A percentile compares a stretch with the other conserved stretches of the same genome.
These are phyloP conservation scores for Trichosporon faecale DNA, from an alignment of 1,284 basidiomycete species.

Conservation along the genomic window DNA sequence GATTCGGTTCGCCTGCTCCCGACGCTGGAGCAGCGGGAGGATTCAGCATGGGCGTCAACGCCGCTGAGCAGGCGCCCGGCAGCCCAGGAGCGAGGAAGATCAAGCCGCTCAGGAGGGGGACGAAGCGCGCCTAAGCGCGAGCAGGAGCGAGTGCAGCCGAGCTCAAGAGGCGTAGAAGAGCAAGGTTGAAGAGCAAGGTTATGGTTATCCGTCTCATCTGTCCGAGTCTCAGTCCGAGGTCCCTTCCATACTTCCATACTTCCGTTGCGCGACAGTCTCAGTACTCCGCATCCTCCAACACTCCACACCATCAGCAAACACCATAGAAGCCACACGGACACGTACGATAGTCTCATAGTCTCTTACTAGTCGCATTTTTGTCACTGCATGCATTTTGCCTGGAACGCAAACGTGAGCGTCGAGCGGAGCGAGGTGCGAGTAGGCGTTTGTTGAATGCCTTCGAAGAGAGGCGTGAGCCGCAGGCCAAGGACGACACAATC, in stretches of 20 bases:
- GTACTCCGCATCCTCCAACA: not conserved
- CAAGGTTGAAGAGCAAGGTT: not conserved
- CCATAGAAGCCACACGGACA: not conserved
- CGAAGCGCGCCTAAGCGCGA: slow-evolving; percentile 1
- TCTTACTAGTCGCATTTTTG: slow-evolving; percentile 1
- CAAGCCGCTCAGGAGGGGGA: slow-evolving; percentile 33
- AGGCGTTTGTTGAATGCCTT: too few relatives aligned
- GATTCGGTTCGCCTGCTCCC: slow-evolving; percentile 2
- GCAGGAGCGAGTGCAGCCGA: not conserved
- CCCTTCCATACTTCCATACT: not conserved
- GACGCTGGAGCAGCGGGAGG: slow-evolving; percentile 6
- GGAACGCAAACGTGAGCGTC: not conserved
- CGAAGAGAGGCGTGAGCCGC: too few relatives aligned
- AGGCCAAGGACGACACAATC: too few relatives aligned
- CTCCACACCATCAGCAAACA: not conserved
- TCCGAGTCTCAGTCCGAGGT: not conserved
- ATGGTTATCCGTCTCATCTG: not conserved
- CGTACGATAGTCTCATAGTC: slow-evolving; percentile 1
- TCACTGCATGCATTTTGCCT: slow-evolving; percentile 9
- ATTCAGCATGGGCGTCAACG: slow-evolving; percentile 20
- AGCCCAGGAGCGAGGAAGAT: slow-evolving; percentile 34
- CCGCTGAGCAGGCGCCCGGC: slow-evolving; percentile 21
- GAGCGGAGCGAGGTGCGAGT: not conserved
- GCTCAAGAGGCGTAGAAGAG: too few relatives aligned
- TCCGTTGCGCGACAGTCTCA: not conserved